These are phyloP conservation scores for Mollisiaceae sp. DNA, from an alignment of 2,329 filamentous ascomycete species.

Conservation along the genomic window DNA sequence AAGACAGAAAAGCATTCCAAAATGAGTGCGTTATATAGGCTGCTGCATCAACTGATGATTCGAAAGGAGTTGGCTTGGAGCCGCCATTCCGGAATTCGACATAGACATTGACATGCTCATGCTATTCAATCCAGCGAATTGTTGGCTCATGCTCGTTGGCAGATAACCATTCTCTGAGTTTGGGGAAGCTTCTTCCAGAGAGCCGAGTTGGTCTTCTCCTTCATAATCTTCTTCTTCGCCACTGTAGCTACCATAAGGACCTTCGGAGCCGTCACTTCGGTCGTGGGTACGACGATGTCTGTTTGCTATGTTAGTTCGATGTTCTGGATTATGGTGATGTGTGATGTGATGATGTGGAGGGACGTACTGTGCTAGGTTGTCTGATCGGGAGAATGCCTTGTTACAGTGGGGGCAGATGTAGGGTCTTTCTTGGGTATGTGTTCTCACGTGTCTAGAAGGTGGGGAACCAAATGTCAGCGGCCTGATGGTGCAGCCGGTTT, in stretches of 20 bases:
- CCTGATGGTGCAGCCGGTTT: constrained; percentile 43
- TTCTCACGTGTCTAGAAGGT: constrained; percentile 85
- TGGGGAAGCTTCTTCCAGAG: constrained; percentile 79
- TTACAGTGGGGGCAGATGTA: constrained; percentile 98
- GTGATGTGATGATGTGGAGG: constrained; percentile 45
- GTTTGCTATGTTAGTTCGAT: constrained; percentile 35
- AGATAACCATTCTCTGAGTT: constrained; percentile 71
- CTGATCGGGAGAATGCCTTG: constrained; percentile 97
- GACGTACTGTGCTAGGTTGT: constrained; percentile 96
- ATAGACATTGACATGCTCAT: constrained; percentile 41
- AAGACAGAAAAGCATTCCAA: constrained; percentile 20
- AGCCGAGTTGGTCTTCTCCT: constrained; percentile 83
- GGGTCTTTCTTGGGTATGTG: constrained; percentile 98
- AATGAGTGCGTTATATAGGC: constrained; percentile 33
- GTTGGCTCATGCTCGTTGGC: constrained; percentile 30
- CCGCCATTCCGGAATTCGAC: constrained; percentile 42
- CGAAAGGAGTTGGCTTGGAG: constrained; percentile 45
- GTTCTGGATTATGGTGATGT: constrained; percentile 20
- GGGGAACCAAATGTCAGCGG: constrained; percentile 52
- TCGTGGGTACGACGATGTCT: constrained; percentile 84
- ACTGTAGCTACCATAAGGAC: constrained; percentile 61
- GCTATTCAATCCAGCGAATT: constrained; percentile 19
- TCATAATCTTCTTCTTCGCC: constrained; percentile 80
- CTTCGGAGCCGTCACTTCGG: constrained; percentile 70
- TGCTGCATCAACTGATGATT: constrained; percentile 45